Evolutionary conservation across 2,329 filamentous ascomycete species (phyloP).

Genomic region (Corinectria fuckeliana): DNA sequence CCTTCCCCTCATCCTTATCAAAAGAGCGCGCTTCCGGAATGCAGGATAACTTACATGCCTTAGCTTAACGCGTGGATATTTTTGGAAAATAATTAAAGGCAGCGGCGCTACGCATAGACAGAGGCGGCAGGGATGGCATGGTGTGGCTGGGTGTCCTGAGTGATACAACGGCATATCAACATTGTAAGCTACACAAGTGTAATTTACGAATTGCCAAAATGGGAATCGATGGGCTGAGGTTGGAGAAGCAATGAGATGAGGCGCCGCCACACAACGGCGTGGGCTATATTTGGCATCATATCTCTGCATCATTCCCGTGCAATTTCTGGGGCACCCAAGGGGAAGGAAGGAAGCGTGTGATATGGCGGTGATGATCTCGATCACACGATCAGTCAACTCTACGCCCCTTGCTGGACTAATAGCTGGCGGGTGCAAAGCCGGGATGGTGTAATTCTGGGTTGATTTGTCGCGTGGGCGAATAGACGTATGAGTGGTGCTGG

Average conservation of each 20-base stretch:
- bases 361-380: conserved; percentile 7
- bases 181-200: neutral
- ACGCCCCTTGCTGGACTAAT: conserved; percentile 4
- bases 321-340: neutral
- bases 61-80: conserved; percentile 25
- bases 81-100: conserved; percentile 19
- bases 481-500: neutral
- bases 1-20: conserved; percentile 11
- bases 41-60: conserved; percentile 10
- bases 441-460: neutral
- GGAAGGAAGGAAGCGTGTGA: neutral
- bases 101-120: conserved; percentile 11
- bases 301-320: neutral
- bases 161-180: neutral
- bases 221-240: neutral
- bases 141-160: neutral
- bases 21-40: conserved; percentile 6
- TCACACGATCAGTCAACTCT: conserved; percentile 13
- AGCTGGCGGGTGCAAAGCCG: conserved; percentile 3
- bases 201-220: conserved; percentile 1
- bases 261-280: neutral
- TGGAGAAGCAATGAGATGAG: neutral
- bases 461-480: neutral
- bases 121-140: conserved; percentile 16
- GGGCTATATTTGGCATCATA: conserved; percentile 17